Evolutionary conservation across 768 basidiomycete species (phyloP).

Genomic region (Leucosporidium yakuticum): DNA sequence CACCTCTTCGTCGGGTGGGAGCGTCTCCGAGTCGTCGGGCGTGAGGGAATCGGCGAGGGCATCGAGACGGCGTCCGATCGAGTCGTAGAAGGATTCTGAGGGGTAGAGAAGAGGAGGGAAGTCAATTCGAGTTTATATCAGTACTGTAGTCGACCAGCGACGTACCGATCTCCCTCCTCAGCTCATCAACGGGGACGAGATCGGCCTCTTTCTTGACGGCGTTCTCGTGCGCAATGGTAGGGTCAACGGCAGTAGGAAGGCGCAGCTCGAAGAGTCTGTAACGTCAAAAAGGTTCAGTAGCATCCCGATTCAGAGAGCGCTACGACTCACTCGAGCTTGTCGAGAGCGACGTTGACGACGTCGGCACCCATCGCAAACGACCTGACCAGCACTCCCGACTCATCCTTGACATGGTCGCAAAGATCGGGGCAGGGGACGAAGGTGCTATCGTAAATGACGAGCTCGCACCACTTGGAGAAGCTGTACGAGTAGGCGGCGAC

Average conservation of each 20-base stretch:
- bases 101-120: too few relatives aligned
- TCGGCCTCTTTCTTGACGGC: not conserved
- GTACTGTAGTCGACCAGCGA: not conserved
- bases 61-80: not conserved
- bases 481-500: not conserved
- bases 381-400: constrained; percentile 17
- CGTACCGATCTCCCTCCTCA: constrained; percentile 16
- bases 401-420: constrained; percentile 19
- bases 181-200: not conserved
- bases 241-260: constrained; percentile 30
- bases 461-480: constrained; percentile 27
- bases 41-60: not conserved
- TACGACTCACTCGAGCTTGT: constrained; percentile 11
- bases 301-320: not conserved
- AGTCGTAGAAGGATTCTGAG: constrained; percentile 12
- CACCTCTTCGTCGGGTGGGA: too few relatives aligned
- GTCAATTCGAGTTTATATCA: not conserved
- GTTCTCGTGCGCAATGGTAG: constrained; percentile 10
- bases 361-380: not conserved
- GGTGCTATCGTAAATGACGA: constrained; percentile 27
- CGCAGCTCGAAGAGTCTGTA: constrained; percentile 26
- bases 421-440: constrained; percentile 20
- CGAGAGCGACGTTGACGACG: constrained; percentile 1
- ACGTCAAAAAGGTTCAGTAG: not conserved
- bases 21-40: too few relatives aligned